Evolutionary conservation across 2,329 filamentous ascomycete genomes (phyloP).

Genomic region (Lasiodiplodia sp.): DNA sequence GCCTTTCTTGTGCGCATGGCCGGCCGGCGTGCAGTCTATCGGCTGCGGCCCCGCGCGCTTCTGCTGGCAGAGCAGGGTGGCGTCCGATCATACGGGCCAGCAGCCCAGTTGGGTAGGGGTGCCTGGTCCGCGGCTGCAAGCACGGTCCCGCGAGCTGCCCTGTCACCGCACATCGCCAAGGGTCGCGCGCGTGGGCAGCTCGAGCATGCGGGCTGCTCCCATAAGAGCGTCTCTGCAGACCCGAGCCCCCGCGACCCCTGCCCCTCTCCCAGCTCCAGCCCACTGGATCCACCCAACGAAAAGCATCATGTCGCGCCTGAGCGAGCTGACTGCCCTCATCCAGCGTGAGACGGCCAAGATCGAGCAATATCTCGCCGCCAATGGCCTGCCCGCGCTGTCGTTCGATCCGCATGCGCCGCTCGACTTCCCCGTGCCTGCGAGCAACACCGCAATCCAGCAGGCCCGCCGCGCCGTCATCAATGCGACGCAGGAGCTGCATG

Average conservation of each 20-base stretch:
- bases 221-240: slow-evolving; percentile 24
- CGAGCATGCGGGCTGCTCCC: slow-evolving; percentile 14
- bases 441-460: slow-evolving; percentile 32
- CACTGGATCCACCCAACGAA: slow-evolving; percentile 2
- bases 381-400: slow-evolving; percentile 32
- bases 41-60: not conserved
- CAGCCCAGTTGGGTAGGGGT: not conserved
- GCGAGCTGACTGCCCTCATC: slow-evolving; percentile 32
- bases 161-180: slow-evolving; percentile 4
- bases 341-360: slow-evolving; percentile 33
- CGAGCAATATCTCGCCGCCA: slow-evolving; percentile 30
- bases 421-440: slow-evolving; percentile 33
- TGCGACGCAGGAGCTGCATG: slow-evolving; percentile 36
- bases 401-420: slow-evolving; percentile 32
- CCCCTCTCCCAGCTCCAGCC: not conserved
- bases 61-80: not conserved
- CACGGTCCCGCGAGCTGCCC: slow-evolving; percentile 8
- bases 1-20: not conserved
- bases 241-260: slow-evolving; percentile 16
- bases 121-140: not conserved
- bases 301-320: slow-evolving; percentile 26
- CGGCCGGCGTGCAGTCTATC: slow-evolving; percentile 4
- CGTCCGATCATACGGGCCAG: not conserved
- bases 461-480: slow-evolving; percentile 34
- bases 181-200: not conserved